phyloP scores from a whole-genome alignment of 2,329 filamentous ascomycete genomes.

The Penicillium concentricum region DNA sequence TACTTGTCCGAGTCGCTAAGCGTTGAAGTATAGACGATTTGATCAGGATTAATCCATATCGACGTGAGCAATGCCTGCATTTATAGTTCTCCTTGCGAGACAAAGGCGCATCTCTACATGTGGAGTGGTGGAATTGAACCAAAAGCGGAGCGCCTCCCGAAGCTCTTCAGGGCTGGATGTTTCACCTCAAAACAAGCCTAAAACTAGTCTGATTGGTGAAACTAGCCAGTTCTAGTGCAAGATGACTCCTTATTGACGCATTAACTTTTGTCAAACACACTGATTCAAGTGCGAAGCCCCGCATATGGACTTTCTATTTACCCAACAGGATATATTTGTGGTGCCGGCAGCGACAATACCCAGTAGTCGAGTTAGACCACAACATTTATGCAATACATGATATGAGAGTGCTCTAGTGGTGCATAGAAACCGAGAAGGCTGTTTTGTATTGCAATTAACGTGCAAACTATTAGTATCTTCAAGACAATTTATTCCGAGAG shows the following conservation, averaged over 20 bases:
- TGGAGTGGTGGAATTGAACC: slow-evolving; percentile 1
- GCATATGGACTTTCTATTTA: not conserved
- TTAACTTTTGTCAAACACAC: not conserved
- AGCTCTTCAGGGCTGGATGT: not conserved
- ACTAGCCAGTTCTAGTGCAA: not conserved
- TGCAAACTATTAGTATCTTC: not conserved
- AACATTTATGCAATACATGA: not conserved
- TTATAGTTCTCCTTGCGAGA: not conserved
- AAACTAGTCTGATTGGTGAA: not conserved
- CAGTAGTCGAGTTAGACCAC: not conserved
- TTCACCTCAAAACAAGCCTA: slow-evolving; percentile 11
- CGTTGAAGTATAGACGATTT: not conserved
- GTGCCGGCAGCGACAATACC: not conserved
- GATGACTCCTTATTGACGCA: slow-evolving; percentile 1
- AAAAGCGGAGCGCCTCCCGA: slow-evolving; percentile 1
- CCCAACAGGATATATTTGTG: not conserved
- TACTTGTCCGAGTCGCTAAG: not conserved
- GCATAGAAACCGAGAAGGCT: not conserved
- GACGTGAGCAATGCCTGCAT: not conserved
- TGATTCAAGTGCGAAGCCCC: not conserved
- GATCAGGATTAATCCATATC: not conserved
- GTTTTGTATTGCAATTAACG: not conserved
- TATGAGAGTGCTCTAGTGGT: not conserved
- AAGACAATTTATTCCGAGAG: too few species aligned
- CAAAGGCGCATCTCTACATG: not conserved